These are phyloP conservation scores for Colletotrichum kahawae DNA, from an alignment of 2,329 filamentous ascomycete genomes.

Conservation along the genomic window DNA sequence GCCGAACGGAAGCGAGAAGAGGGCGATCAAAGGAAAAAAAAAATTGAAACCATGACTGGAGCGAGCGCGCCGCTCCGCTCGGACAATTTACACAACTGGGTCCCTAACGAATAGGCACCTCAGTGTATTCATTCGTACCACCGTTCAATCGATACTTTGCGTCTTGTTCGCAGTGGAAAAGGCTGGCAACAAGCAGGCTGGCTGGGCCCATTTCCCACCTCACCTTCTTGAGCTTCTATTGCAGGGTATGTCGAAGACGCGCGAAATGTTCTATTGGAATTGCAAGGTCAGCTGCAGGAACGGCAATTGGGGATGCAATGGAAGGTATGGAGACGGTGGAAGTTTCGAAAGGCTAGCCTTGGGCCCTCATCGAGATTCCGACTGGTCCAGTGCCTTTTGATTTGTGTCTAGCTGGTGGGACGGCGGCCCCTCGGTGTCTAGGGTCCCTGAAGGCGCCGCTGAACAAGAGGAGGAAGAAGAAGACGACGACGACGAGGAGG, in stretches of 20 bases:
- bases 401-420: neutral
- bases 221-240: neutral
- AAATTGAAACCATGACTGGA: neutral
- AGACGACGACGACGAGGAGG: neutral
- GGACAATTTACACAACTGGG: neutral
- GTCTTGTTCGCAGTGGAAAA: no score
- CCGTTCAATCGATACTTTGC: neutral
- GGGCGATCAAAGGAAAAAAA: neutral
- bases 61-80: neutral
- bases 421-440: neutral
- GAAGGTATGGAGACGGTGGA: slow-evolving; percentile 16
- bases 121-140: neutral
- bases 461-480: neutral
- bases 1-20: neutral
- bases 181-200: neutral
- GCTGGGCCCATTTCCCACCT: neutral
- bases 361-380: neutral
- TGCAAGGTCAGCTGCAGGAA: neutral
- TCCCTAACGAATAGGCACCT: neutral
- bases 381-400: neutral
- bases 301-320: slow-evolving; percentile 16
- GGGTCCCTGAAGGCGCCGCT: neutral
- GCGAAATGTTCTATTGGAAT: neutral
- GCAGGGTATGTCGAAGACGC: neutral
- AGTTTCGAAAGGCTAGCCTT: neutral